Base-by-base conservation (phyloP, 768 basidiomycete species). In the Coprinopsis marcescibilis region DNA sequence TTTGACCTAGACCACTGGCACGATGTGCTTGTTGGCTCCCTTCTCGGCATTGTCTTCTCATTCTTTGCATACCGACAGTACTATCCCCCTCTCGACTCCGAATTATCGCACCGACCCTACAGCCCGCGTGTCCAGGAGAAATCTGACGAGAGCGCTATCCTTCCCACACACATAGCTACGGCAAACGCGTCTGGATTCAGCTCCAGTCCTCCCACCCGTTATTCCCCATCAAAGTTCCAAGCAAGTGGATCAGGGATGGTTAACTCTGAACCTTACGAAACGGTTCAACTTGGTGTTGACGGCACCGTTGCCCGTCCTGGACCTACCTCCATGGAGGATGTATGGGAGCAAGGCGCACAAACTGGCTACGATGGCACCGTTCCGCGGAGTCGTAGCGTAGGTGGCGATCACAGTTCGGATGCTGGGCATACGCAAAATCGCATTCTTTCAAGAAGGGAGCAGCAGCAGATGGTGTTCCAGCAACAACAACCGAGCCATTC, bases 1-100 rank as follows among this genome's bases (percentile, higher is more conserved):
- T 43, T 32, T 44, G 43, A 24, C 47, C 39, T 51, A 90, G 88
- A 95, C 63, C 91, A 95, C 62, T 93, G 89, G 87, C 81, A 90
- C 4, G 95, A 99, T 54, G 87, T 96, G 34, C 58, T 90, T 7
- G 79, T 87, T 2, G 93, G 94, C 4, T 76, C 82, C 2, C 44
- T 84, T 23, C 69, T 97, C 6, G 95, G 94, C 11, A 68, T 86
- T 14, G 59, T 73, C 36, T 66, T 88, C 47, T 71, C 89, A 14
- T 85, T 77, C 65, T 85, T 91, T 55, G 62, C 77, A 13, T 94
- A 94, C 64, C 79, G 86, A 34, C 89, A 89, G 58, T 90, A 91
- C 64, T 92, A 85, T 57, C 87, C 85, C 15, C 68, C 77, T n/a
- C 74, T 90, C n/a, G 59, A 65, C 1, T 80, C 81, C 0, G 70